A percentile compares a stretch with the other conserved stretches of the same genome.
Evolutionary conservation across 2,329 filamentous ascomycete genomes (phyloP).

Genomic region (Diaporthe vaccinii): DNA sequence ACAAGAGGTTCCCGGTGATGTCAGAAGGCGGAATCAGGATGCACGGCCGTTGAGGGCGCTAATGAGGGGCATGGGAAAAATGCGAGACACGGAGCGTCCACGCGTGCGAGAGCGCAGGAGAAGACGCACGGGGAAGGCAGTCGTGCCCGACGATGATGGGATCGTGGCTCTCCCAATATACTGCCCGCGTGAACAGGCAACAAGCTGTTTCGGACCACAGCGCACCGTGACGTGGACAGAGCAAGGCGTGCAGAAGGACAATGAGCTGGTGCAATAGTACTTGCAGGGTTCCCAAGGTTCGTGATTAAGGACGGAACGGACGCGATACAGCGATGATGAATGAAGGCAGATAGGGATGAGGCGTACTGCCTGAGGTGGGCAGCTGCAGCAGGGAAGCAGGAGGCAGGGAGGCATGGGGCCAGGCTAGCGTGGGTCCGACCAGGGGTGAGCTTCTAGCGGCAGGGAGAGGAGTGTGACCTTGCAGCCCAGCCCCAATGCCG

Average conservation of each 20-base stretch:
- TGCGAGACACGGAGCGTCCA: constrained; percentile 17
- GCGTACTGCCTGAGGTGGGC: constrained; percentile 17
- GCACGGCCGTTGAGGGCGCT: constrained; percentile 26
- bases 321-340: constrained; percentile 22
- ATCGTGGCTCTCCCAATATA: constrained; percentile 9
- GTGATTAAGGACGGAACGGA: constrained; percentile 1
- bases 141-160: constrained; percentile 21
- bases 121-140: constrained; percentile 15
- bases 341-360: constrained; percentile 28
- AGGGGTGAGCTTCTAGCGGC: constrained; percentile 21
- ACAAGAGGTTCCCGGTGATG: constrained; percentile 18
- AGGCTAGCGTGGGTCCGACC: constrained; percentile 11
- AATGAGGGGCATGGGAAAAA: background rate
- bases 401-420: background rate
- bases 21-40: constrained; percentile 29
- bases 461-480: background rate
- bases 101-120: constrained; percentile 3
- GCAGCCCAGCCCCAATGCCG: background rate
- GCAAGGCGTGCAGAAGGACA: background rate
- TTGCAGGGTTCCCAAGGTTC: background rate
- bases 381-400: constrained; percentile 23
- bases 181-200: background rate
- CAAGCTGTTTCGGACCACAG: constrained; percentile 2
- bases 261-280: background rate
- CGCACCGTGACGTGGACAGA: constrained; percentile 24